Conservation (phyloP, 2,329 filamentous ascomycete species). For the Cladosporium halotolerans region DNA sequence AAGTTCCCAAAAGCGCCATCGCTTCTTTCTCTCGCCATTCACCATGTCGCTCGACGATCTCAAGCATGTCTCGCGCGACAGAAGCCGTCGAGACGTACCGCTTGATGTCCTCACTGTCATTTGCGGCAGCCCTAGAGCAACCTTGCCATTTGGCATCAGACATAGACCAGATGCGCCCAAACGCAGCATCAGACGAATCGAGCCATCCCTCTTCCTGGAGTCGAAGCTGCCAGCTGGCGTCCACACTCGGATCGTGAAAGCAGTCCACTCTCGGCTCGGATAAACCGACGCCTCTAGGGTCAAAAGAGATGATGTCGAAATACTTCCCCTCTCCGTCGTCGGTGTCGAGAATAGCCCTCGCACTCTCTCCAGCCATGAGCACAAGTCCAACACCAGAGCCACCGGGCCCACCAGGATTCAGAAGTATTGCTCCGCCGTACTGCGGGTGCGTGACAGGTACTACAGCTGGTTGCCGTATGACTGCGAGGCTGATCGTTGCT, state of each 20-base stretch:
- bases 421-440: slow-evolving; percentile 35
- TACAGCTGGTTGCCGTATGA: slow-evolving; percentile 40
- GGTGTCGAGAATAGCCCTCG: slow-evolving; percentile 24
- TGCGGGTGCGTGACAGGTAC: slow-evolving; percentile 31
- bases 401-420: slow-evolving; percentile 39
- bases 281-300: slow-evolving; percentile 37
- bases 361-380: slow-evolving; percentile 17
- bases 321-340: slow-evolving; percentile 28
- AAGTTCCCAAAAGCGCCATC: neutral
- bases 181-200: slow-evolving; percentile 34
- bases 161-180: slow-evolving; percentile 39
- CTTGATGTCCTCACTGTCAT: slow-evolving; percentile 35
- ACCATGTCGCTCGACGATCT: slow-evolving; percentile 40
- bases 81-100: slow-evolving; percentile 43
- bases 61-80: slow-evolving; percentile 46
- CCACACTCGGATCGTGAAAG: slow-evolving; percentile 26
- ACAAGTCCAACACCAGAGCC: slow-evolving; percentile 32
- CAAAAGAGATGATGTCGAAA: slow-evolving; percentile 40
- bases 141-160: slow-evolving; percentile 28
- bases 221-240: slow-evolving; percentile 33
- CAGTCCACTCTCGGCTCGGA: slow-evolving; percentile 33
- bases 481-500: slow-evolving; percentile 34
- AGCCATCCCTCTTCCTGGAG: slow-evolving; percentile 32
- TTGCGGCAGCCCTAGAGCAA: slow-evolving; percentile 21
- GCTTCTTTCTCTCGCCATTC: slow-evolving; percentile 27